Evolutionary conservation across 192 early-diverging fungal genomes (phyloP), one percentile per base, ranked within the genome.

Genomic region (Coemansia sp.): DNA sequence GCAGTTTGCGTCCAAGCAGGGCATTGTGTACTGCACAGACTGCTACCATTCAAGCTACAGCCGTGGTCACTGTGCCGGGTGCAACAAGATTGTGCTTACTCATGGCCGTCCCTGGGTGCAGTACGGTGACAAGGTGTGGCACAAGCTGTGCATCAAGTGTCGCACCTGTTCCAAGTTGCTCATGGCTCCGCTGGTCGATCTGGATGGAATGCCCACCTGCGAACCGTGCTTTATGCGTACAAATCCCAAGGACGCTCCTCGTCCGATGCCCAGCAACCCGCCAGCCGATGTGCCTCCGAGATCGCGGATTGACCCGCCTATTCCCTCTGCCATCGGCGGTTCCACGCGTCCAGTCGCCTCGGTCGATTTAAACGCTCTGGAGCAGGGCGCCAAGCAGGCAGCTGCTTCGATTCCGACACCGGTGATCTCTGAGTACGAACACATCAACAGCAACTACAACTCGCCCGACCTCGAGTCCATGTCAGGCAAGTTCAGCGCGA

Each of bases 31-130:
- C 64, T 85, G 84, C 63, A 64, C 75, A 12, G 76, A 72, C 56
- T 85, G 84, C 71, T 85, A 85, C 61, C 78, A 81, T 61, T 73
- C 78, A 9, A 79, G 79, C 61, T 85, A 81, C 67, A 81, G 79
- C 71, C 72, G 73, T 34, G 84, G 84, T 8, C 67, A 75, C 63
- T 85, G 84, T 62, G 66, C 70, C 7, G 70, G 76, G 3, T 85
- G 84, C 72, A 51, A 61, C 52, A 75, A 78, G 18, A 72, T 85
- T 4, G 80, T 85, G 66, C 72, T 85, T 51, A 82, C 79, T 1
- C 73, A 83, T 39, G 84, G 84, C 18, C 70, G 84, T 8, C 79
- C 79, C 12, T 85, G 84, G 84, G 74, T 82, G 63, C 79, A 82
- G 74, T 69, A 76, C 64, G 76, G 76, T 45, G 79, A 72, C 52